Percentiles rank a stretch among this genome's conserved stretches.
Conservation (phyloP, 2,329 filamentous ascomycete species). For the Periconia macrospinosa region DNA sequence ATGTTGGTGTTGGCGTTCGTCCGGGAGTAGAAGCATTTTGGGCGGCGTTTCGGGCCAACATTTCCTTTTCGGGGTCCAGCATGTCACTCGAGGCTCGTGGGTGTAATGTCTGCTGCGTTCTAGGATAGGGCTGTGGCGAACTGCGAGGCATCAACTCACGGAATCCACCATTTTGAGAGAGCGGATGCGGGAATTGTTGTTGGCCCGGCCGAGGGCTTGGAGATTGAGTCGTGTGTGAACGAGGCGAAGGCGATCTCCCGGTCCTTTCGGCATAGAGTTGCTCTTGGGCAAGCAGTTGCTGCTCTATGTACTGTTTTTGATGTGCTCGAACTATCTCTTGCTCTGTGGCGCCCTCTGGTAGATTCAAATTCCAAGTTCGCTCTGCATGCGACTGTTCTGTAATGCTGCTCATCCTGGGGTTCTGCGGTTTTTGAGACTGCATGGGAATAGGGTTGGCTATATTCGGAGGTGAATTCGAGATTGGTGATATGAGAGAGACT, state of each 20-base stretch:
- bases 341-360: conserved; percentile 38
- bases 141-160: conserved; percentile 37
- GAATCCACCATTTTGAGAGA: conserved; percentile 25
- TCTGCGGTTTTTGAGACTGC: conserved; percentile 22
- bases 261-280: conserved; percentile 34
- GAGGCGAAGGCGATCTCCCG: conserved; percentile 35
- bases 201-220: conserved; percentile 18
- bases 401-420: conserved; percentile 40
- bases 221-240: conserved; percentile 22
- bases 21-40: conserved; percentile 6
- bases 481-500: conserved; percentile 34
- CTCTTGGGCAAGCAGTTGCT: conserved; percentile 35
- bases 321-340: conserved; percentile 41
- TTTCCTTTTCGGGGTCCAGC: conserved; percentile 9
- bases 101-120: conserved; percentile 16
- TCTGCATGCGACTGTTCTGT: conserved; percentile 32
- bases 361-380: conserved; percentile 37
- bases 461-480: conserved; percentile 25
- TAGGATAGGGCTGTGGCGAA: conserved; percentile 29
- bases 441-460: conserved; percentile 11
- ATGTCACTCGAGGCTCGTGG: conserved; percentile 1
- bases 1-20: conserved; percentile 16
- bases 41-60: not conserved
- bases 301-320: conserved; percentile 39
- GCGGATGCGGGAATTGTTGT: conserved; percentile 5